phyloP scores from a whole-genome alignment of 768 basidiomycete genomes.

The Porphyrellus cyaneotinctus region DNA sequence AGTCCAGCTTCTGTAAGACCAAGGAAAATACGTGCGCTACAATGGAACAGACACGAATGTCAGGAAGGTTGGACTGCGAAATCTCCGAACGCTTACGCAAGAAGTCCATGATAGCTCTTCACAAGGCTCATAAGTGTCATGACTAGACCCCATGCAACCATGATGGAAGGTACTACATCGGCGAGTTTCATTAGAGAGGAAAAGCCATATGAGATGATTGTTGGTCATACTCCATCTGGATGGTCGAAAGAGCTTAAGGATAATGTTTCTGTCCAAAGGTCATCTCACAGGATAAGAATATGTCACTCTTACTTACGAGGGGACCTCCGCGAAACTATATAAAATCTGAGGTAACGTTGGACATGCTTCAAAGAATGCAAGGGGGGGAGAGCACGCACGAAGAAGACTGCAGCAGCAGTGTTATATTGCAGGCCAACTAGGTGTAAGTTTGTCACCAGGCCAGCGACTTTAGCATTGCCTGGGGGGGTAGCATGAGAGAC shows the following conservation, averaged over 20 bases:
- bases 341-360: conserved; percentile 22
- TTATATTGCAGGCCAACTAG: conserved; percentile 35
- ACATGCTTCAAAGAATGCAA: neutral
- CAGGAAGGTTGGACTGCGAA: neutral
- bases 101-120: conserved; percentile 28
- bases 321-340: conserved; percentile 38
- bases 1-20: conserved; percentile 48
- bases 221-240: conserved; percentile 34
- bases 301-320: conserved; percentile 29
- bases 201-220: neutral
- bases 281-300: neutral
- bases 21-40: conserved; percentile 40
- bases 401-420: conserved; percentile 38
- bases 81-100: conserved; percentile 25
- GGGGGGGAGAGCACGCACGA: conserved; percentile 18
- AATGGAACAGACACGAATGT: neutral
- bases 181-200: conserved; percentile 6
- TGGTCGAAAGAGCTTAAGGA: conserved; percentile 34
- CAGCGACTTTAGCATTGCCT: conserved; percentile 45
- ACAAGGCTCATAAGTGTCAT: conserved; percentile 39
- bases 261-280: conserved; percentile 32
- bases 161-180: conserved; percentile 36
- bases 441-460: conserved; percentile 38
- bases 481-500: neutral
- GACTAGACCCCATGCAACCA: conserved; percentile 39